These are phyloP conservation scores for Linnemannia hyalina DNA, from an alignment of 192 early-diverging fungal species.

Conservation along the genomic window DNA sequence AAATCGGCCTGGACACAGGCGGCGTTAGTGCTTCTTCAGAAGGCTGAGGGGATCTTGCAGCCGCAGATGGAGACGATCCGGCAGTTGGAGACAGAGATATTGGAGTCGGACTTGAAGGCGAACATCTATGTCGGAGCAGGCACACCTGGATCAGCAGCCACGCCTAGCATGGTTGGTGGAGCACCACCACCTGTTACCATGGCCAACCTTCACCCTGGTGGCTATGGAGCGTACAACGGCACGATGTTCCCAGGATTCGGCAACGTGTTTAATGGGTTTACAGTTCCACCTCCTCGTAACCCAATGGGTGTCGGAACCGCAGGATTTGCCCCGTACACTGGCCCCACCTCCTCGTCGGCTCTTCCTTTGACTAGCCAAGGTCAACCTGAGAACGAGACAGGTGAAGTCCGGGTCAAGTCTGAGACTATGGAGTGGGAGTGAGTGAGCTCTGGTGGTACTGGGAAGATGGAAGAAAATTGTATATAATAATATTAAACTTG, in stretches of 20 bases:
- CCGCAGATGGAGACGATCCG: constrained; percentile 50
- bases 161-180: not conserved
- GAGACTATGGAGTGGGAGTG: constrained; percentile 39
- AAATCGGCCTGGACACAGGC: constrained; percentile 60
- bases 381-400: not conserved
- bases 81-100: constrained; percentile 40
- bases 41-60: constrained; percentile 49
- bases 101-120: constrained; percentile 43
- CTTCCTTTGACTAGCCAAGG: not conserved
- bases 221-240: constrained; percentile 42
- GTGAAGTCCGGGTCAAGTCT: constrained; percentile 21
- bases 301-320: not conserved
- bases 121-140: constrained; percentile 26
- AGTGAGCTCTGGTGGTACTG: not conserved
- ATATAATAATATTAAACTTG: not conserved
- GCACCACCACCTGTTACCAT: constrained; percentile 13
- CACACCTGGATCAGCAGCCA: not conserved
- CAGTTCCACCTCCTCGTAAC: not conserved
- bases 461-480: not conserved
- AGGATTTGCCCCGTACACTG: not conserved
- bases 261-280: constrained; percentile 30
- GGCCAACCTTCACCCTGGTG: constrained; percentile 38
- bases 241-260: constrained; percentile 40
- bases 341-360: not conserved
- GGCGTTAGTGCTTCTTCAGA: constrained; percentile 53